phyloP scores from a whole-genome alignment of 495 filamentous ascomycete genomes.

The Penicillium coprophilum region DNA sequence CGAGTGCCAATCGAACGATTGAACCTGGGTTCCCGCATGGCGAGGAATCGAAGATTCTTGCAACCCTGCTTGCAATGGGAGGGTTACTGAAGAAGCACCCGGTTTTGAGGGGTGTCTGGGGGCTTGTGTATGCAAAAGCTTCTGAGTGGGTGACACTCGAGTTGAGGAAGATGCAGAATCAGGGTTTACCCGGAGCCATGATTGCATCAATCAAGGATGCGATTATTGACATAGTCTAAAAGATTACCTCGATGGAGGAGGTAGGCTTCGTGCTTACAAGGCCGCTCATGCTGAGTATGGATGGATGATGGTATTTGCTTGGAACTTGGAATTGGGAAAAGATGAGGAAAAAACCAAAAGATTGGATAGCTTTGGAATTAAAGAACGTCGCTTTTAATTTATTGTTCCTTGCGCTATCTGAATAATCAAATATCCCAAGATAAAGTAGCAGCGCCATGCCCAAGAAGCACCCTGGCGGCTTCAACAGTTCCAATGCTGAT shows the following conservation, averaged over 20 bases:
- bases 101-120: conserved; percentile 50
- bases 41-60: conserved; percentile 19
- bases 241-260: neutral
- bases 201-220: neutral
- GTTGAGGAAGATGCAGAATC: neutral
- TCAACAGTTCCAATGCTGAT: too few relatives aligned
- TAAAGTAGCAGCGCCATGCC: too few relatives aligned
- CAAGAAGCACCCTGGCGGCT: too few relatives aligned
- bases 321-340: neutral
- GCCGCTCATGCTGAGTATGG: neutral
- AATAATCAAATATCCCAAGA: too few relatives aligned
- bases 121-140: conserved; percentile 46
- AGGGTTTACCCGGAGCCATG: neutral
- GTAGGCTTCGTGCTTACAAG: neutral
- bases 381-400: neutral
- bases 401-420: neutral
- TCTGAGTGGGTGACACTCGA: conserved; percentile 27
- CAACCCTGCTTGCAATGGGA: conserved; percentile 51
- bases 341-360: neutral
- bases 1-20: neutral
- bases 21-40: neutral
- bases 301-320: neutral
- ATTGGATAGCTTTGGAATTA: neutral
- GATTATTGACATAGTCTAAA: neutral
- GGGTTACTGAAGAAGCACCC: conserved; percentile 46